phyloP scores from a whole-genome alignment of 345 rosid species.

The Populus simonii region DNA sequence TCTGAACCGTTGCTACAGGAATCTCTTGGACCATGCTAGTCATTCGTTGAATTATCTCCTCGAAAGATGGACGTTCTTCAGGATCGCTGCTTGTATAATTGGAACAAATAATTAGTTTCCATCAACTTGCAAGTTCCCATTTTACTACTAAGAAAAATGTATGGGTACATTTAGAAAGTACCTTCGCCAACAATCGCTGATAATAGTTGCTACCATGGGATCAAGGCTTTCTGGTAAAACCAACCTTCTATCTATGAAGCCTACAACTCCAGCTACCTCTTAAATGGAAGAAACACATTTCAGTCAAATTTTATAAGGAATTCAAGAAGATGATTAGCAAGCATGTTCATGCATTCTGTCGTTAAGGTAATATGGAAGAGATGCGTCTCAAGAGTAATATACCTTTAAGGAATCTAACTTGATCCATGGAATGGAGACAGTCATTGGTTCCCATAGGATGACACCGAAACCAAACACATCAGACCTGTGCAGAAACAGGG shows the following conservation, averaged over 20 bases:
- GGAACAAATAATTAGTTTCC: neutral
- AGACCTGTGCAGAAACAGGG: constrained; percentile 45
- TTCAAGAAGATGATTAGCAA: too few species aligned
- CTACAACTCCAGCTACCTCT: constrained; percentile 82
- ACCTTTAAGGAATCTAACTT: constrained; percentile 75
- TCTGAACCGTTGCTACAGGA: constrained; percentile 12
- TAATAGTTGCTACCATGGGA: constrained; percentile 60
- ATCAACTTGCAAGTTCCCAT: neutral
- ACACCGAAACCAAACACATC: constrained; percentile 90
- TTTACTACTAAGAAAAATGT: neutral
- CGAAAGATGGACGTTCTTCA: constrained; percentile 64
- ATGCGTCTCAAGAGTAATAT: neutral
- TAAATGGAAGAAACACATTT: neutral
- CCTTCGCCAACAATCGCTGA: too few species aligned
- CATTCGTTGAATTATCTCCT: constrained; percentile 62
- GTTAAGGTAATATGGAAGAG: neutral
- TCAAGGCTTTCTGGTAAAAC: constrained; percentile 71
- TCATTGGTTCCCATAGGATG: constrained; percentile 81
- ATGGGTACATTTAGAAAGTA: too few species aligned
- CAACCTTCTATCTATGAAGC: constrained; percentile 88
- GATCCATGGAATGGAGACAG: constrained; percentile 75
- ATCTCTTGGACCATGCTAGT: constrained; percentile 35
- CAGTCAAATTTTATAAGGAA: neutral
- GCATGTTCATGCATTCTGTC: neutral
- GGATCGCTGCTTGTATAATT: constrained; percentile 52